phyloP scores from a whole-genome alignment of 2,329 filamentous ascomycete genomes.

The Xylaria hypoxylon region DNA sequence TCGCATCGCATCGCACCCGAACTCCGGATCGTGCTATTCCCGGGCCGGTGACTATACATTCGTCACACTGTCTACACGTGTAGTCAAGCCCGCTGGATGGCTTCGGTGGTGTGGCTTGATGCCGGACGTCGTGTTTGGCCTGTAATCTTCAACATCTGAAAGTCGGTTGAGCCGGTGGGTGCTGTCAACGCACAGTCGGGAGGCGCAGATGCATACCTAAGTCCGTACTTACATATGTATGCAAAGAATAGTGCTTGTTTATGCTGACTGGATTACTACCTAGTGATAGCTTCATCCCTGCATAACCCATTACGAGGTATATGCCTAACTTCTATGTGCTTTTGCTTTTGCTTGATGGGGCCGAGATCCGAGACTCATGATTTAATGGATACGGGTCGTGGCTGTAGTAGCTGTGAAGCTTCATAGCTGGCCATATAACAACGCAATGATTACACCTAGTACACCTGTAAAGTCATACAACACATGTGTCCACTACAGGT shows the following conservation, averaged over 20 bases:
- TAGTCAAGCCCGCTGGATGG: background rate
- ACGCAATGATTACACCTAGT: background rate
- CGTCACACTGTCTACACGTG: slow-evolving; percentile 1
- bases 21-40: slow-evolving; percentile 17
- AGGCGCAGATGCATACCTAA: background rate
- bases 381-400: background rate
- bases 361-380: background rate
- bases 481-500: too few species aligned
- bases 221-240: background rate
- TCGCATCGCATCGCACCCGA: slow-evolving; percentile 2
- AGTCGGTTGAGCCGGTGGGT: background rate
- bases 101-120: background rate
- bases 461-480: too few species aligned
- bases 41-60: slow-evolving; percentile 5
- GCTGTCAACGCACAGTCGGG: background rate
- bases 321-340: background rate
- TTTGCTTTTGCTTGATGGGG: background rate
- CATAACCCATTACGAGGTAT: background rate
- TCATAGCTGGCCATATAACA: too few species aligned
- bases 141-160: background rate
- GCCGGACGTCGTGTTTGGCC: background rate
- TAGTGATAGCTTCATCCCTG: background rate
- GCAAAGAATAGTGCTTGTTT: background rate
- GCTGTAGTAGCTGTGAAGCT: background rate
- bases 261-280: slow-evolving; percentile 1